phyloP scores from a whole-genome alignment of 1,139 yeast species.

The Yamadazyma sp. region DNA sequence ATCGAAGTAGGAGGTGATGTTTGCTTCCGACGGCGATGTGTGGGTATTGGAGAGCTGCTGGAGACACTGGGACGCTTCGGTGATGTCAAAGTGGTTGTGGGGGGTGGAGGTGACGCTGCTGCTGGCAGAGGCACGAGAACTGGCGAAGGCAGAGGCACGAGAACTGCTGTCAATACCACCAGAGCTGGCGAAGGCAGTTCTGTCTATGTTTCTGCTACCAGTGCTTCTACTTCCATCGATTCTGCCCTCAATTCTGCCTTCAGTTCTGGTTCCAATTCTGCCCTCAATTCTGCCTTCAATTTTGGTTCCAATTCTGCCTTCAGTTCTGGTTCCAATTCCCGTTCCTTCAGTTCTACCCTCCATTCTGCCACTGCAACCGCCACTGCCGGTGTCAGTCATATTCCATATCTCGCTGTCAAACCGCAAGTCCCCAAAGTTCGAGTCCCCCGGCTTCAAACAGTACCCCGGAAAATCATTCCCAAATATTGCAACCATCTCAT shows the following conservation, averaged over 20 bases:
- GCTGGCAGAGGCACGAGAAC: background rate
- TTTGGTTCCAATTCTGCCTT: no score
- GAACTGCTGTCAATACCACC: no score
- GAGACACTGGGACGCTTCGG: conserved; percentile 1
- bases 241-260: no score
- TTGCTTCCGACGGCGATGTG: background rate
- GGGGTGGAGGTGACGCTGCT: background rate
- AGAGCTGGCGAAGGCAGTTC: background rate
- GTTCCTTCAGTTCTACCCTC: no score
- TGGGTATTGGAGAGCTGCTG: conserved; percentile 1
- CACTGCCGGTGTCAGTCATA: background rate
- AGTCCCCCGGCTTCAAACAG: conserved; percentile 65
- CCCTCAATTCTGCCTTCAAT: no score
- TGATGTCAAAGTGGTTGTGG: background rate
- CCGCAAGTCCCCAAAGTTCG: conserved; percentile 67
- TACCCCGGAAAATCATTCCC: conserved; percentile 70
- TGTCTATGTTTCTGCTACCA: no score
- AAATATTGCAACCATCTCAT: conserved; percentile 75
- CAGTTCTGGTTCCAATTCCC: no score
- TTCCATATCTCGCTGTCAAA: no score
- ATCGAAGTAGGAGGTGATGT: conserved; percentile 1
- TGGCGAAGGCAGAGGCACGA: no score
- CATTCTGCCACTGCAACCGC: no score
- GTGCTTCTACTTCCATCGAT: no score
- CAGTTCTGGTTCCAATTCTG: no score